phyloP scores from a whole-genome alignment of 2,329 filamentous ascomycete genomes.

The Cytospora paraplurivora region DNA sequence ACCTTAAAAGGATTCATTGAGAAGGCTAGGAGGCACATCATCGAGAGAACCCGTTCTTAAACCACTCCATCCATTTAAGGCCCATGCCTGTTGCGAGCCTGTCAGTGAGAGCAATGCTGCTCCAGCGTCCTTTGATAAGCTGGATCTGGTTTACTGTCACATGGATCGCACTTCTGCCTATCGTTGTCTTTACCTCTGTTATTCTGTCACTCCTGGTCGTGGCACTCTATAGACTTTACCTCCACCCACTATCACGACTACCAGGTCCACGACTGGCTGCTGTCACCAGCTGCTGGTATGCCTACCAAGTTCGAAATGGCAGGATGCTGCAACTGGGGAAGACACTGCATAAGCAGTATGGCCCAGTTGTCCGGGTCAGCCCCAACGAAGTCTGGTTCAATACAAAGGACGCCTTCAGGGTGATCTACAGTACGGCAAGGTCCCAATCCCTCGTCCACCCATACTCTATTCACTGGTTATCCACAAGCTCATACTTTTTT shows the following conservation, averaged over 20 bases:
- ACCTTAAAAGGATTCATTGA: neutral
- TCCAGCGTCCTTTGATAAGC: neutral
- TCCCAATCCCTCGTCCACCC: neutral
- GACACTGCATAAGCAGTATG: slow-evolving; percentile 50
- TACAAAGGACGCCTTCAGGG: slow-evolving; percentile 49
- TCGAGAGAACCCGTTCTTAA: neutral
- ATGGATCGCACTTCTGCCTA: neutral
- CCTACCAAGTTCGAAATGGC: slow-evolving; percentile 48
- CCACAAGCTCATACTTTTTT: neutral
- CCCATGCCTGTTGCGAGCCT: too few relatives aligned
- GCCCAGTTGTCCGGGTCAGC: slow-evolving; percentile 54
- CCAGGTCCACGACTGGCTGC: slow-evolving; percentile 52
- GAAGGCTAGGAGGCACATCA: neutral
- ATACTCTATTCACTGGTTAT: neutral
- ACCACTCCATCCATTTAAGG: too few relatives aligned
- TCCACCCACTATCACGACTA: slow-evolving; percentile 48
- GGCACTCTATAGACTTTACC: slow-evolving; percentile 41
- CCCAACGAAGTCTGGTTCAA: slow-evolving; percentile 58
- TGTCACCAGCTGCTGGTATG: slow-evolving; percentile 52
- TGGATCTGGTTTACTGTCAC: neutral
- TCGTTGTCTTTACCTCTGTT: neutral
- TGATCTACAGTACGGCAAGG: slow-evolving; percentile 48
- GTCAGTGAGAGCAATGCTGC: neutral
- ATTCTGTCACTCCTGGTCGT: slow-evolving; percentile 5
- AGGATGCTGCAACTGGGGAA: slow-evolving; percentile 45